Conservation (phyloP, 2,329 filamentous ascomycete species). For the Diplodia intermedia region DNA sequence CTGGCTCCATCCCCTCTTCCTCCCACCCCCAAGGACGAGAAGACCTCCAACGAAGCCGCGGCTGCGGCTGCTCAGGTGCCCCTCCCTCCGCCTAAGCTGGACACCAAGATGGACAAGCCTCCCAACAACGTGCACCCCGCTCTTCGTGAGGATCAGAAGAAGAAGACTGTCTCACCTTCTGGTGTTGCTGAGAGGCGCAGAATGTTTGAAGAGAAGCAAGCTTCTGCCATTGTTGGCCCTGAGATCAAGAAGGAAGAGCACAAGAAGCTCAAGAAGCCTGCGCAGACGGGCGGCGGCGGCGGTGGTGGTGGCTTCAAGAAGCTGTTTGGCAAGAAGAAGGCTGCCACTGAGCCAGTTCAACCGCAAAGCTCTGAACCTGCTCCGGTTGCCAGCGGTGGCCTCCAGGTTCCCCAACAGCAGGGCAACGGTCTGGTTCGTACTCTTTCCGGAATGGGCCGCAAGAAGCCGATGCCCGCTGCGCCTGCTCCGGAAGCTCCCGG, state of each 20-base stretch:
- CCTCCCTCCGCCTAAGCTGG: conserved; percentile 37
- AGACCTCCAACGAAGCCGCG: conserved; percentile 4
- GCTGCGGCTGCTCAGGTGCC: conserved; percentile 44
- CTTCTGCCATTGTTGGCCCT: conserved; percentile 22
- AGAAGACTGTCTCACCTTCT: conserved; percentile 34
- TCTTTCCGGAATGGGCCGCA: conserved; percentile 20
- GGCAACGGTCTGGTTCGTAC: conserved; percentile 15
- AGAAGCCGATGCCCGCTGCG: conserved; percentile 14
- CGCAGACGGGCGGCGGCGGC: conserved; percentile 38
- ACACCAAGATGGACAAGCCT: conserved; percentile 14
- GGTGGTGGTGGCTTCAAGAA: conserved; percentile 49
- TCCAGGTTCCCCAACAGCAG: conserved; percentile 25
- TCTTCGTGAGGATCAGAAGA: conserved; percentile 40
- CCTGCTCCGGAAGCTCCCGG: background rate
- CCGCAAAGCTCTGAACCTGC: background rate
- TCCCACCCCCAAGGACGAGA: conserved; percentile 4
- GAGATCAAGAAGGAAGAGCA: conserved; percentile 43
- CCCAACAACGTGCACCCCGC: conserved; percentile 52
- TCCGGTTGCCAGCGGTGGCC: conserved; percentile 35
- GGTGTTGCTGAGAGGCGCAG: conserved; percentile 28
- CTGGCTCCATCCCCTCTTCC: conserved; percentile 39
- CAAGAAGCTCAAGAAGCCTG: conserved; percentile 47
- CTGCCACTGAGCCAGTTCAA: conserved; percentile 1
- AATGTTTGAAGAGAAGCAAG: conserved; percentile 29
- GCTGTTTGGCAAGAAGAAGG: conserved; percentile 50